Evolutionary conservation across 257 asterid species (phyloP).

Genomic region (Capsicum baccatum): DNA sequence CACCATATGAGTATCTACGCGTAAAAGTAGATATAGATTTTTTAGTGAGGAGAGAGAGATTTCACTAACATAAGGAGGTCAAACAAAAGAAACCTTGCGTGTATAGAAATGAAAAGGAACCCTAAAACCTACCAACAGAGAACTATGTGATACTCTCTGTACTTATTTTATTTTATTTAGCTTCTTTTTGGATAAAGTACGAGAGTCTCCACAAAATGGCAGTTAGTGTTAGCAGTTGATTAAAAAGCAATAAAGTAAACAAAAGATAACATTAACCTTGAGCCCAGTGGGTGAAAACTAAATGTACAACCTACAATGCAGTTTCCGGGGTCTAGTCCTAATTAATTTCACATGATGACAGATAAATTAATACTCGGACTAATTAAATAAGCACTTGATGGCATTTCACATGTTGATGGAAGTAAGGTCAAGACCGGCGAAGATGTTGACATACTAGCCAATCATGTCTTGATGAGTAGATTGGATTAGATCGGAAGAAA

Average conservation of each 20-base stretch:
- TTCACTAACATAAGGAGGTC: neutral
- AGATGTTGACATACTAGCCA: neutral
- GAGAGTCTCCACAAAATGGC: neutral
- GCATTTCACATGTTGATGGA: neutral
- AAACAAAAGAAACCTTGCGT: neutral
- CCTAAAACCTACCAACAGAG: constrained; percentile 13
- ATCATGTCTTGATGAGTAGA: neutral
- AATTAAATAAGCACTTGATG: neutral
- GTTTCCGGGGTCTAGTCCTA: neutral
- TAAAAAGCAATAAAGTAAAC: neutral
- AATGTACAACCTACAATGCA: neutral
- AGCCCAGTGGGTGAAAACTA: neutral
- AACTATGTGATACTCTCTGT: constrained; percentile 5
- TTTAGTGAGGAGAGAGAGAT: neutral
- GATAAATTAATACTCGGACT: neutral
- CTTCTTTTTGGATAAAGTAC: neutral
- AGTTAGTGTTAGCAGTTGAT: neutral
- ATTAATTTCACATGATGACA: neutral
- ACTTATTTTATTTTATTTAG: neutral
- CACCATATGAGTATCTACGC: constrained; percentile 74
- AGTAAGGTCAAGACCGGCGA: neutral
- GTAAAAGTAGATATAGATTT: constrained; percentile 25
- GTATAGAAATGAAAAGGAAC: neutral
- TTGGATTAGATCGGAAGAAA: neutral
- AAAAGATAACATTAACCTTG: constrained; percentile 6